Evolutionary conservation across 352 stramenopile species (phyloP), one percentile per base, ranked within the genome.

Genomic region (Pythium phragmitis): DNA sequence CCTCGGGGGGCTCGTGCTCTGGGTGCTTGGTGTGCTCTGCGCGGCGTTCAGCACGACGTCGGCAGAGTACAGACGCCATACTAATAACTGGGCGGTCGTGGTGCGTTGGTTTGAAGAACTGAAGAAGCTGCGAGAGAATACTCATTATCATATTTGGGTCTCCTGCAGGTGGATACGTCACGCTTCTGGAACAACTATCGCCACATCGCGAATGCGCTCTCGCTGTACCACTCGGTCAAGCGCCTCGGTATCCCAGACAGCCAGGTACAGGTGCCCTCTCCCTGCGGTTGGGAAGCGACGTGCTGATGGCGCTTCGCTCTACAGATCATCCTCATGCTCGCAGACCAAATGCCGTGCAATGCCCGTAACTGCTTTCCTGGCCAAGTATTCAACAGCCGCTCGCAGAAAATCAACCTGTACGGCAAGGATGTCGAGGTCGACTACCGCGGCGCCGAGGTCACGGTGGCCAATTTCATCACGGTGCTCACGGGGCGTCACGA

Each of bases 111-210:
- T 45, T 45, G n/a, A 1, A 6, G 2, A 7, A 7, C 17, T 21
- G 7, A n/a, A 34, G 19, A 21, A 36, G 55, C 41, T 36, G 34
- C 2, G 30, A 13, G 12, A 37, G 48, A 19, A 54, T 1, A 14
- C 39, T 47, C 2, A 34, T 47, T 23, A 8, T n/a, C 12, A 23
- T 34, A 46, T 42, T 48, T 46, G 13, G 16, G 12, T 36, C 36
- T 4, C 26, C 1, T 30, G 23, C 55, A 97, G 90, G 88, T 97
- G 60, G 91, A 96, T 34, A 98, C 94, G 33, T 98, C 92, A 75
- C 87, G 92, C 77, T 99, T 98, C 74, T 99, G 89, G 88, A 98
- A 96, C 77, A 99, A 99, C 75, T 99, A 99, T 76, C 89, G 96
- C 39, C 96, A 99, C 67, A 90, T 96, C 16, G 91, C 93, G 17